Base-by-base conservation (phyloP, 805 yeast genomes). In the Kazachstania martiniae region DNA sequence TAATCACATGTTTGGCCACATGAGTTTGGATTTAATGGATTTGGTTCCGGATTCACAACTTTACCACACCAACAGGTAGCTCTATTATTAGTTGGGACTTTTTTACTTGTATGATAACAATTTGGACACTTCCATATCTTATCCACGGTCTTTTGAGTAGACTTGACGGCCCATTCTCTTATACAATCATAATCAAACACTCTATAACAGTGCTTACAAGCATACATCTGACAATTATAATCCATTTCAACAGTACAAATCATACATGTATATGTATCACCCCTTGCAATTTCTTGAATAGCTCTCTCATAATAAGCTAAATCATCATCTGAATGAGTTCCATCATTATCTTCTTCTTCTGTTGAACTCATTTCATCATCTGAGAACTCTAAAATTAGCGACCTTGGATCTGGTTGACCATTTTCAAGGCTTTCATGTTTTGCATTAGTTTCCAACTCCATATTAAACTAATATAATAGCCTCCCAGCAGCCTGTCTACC, bases 161-260 rank as follows among this genome's bases (percentile, higher is more conserved):
- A 87, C 39, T 81, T 66, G 16, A 61, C 54, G 3, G 95, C 89
- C 98, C 98, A 91, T 42, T 78, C 84, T 31, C 70, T 61, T 28
- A 86, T 79, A 60, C 98, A 89, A 10, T 74, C 76, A 28, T 85
- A 62, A 51, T 89, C 95, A 50, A 84, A 89, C 1, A 81, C 94
- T 37, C 96, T 63, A 49, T 61, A 79, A 52, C 98, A 89, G 18
- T 65, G 61, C 6, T 58, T 53, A 53, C 98, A 89, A 5, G 85
- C 69, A 91, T 94, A 91, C 33, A 86, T 65, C 28, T 65, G 59
- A 15, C 86, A 74, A 9, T 63, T 58, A 4, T 71, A 64, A 32
- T 76, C 83, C 38, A 89, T 68, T 41, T 84, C 89, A 23, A 81
- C 77, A 0, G 94, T 82, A 57, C 98, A 89, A 9, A 89, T 84